Evolutionary conservation across 2,329 filamentous ascomycete genomes (phyloP).

Genomic region (Mollisiaceae sp.): DNA sequence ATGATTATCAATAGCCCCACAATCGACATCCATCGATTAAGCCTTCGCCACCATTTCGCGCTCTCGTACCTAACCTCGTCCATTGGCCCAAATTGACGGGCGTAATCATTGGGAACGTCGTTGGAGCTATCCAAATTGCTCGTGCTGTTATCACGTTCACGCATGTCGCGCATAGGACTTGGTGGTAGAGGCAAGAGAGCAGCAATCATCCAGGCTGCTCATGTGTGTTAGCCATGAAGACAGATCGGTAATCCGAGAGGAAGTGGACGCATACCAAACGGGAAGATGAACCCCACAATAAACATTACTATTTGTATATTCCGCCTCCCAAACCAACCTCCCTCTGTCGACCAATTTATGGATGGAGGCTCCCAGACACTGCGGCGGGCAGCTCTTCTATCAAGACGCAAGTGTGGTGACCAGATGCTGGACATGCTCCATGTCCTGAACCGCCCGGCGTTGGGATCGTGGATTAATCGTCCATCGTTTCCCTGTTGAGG

Average conservation of each 20-base stretch:
- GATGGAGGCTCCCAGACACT: slow-evolving; percentile 78
- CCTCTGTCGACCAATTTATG: slow-evolving; percentile 66
- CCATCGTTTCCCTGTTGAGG: slow-evolving; percentile 26
- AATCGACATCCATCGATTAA: slow-evolving; percentile 65
- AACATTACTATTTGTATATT: slow-evolving; percentile 80
- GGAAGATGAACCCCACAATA: slow-evolving; percentile 77
- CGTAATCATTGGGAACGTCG: slow-evolving; percentile 35
- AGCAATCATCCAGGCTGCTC: slow-evolving; percentile 77
- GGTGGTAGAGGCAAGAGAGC: slow-evolving; percentile 74
- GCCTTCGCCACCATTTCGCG: slow-evolving; percentile 67
- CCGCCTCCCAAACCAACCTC: slow-evolving; percentile 65
- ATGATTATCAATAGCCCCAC: slow-evolving; percentile 60
- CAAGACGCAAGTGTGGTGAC: slow-evolving; percentile 74
- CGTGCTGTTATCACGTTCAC: slow-evolving; percentile 49
- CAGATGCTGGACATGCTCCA: slow-evolving; percentile 70
- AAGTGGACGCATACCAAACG: slow-evolving; percentile 60
- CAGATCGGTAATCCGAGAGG: background rate
- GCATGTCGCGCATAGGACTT: slow-evolving; percentile 57
- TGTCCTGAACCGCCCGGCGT: slow-evolving; percentile 36
- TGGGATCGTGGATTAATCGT: slow-evolving; percentile 25
- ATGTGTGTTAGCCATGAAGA: slow-evolving; percentile 16
- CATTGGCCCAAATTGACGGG: slow-evolving; percentile 38
- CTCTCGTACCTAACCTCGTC: slow-evolving; percentile 52
- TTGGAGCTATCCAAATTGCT: slow-evolving; percentile 36
- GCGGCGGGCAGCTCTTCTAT: slow-evolving; percentile 61